Evolutionary conservation across 2,329 filamentous ascomycete genomes (phyloP), one percentile per base, ranked within the genome.

Genomic region (Neofusicoccum cordaticola): DNA sequence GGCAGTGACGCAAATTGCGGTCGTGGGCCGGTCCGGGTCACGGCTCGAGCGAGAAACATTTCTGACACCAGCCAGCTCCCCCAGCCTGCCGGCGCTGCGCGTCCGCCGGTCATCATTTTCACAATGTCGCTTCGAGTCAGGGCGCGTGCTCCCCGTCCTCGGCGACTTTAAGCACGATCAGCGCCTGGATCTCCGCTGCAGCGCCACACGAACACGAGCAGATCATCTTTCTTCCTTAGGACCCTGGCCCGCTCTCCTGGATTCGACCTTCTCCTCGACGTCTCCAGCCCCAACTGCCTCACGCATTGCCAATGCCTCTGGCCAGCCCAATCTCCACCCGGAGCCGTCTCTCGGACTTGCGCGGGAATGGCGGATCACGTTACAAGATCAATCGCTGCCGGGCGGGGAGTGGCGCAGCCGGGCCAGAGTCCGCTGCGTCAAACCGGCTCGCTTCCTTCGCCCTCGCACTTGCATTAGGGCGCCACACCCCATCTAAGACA

Each of bases 171-270:
- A 60, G 56, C 56, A 60, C 56, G 56, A 60, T 60, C 56, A 48
- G 56, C 56, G 42, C 39, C 53, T 45, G 41, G 53, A 34, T 56
- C 53, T 8, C 41, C 53, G 53, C 53, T 41, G 51, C 53, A 58
- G 53, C 56, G 56, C 56, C 56, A 60, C 56, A 45, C 56, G 8
- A 60, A n/a, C 56, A 48, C 42, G 31, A 60, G 56, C 56, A 47
- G 56, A 60, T 60, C 56, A 5, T 60, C 56, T 39, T 60, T 39
- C 56, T 60, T 34, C 56, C 42, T 60, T 47, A 19, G 56, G 56
- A 47, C 42, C 56, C 56, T 37, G 56, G 37, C 42, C 56, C 56
- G 42, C 17, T 22, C 42, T 35, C 31, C 41, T 48, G 56, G 56
- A 47, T 39, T 42, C 31, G 22, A 47, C 39, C 15, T 35, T 27